Percentiles rank a stretch among this genome's conserved stretches.
These are phyloP conservation scores for Zymoseptoria ardabiliae DNA, from an alignment of 2,329 filamentous ascomycete species.

Conservation along the genomic window DNA sequence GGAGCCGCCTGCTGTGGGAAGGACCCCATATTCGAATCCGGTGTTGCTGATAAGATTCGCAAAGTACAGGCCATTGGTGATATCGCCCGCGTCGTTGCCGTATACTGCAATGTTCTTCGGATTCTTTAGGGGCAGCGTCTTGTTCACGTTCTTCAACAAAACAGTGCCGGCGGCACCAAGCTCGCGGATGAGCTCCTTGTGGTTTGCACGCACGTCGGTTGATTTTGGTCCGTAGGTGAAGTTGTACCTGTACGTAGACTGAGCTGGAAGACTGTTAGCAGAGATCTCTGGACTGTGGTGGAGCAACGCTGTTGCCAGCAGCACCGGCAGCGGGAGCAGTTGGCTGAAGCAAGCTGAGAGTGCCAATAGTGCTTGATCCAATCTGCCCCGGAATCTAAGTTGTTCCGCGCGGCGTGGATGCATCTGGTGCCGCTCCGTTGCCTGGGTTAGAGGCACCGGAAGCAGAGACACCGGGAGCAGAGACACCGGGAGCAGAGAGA, in stretches of 20 bases:
- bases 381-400: no score
- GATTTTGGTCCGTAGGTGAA: constrained; percentile 28
- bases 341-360: no score
- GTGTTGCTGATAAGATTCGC: constrained; percentile 16
- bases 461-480: no score
- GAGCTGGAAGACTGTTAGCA: constrained; percentile 6
- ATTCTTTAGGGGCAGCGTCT: constrained; percentile 46
- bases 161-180: constrained; percentile 37
- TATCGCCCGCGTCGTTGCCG: constrained; percentile 42
- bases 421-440: no score
- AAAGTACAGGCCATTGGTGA: constrained; percentile 44
- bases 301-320: no score
- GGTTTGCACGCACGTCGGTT: constrained; percentile 34
- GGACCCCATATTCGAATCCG: constrained; percentile 39
- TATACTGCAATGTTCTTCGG: constrained; percentile 44
- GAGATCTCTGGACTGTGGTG: no score
- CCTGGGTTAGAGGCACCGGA: no score
- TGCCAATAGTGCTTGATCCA: no score
- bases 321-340: no score
- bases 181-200: constrained; percentile 33
- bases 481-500: no score
- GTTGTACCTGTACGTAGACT: constrained; percentile 44
- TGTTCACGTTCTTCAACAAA: constrained; percentile 45
- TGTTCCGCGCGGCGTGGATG: no score
- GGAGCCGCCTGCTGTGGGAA: constrained; percentile 35